A percentile compares a stretch with the other conserved stretches of the same genome.
phyloP scores from a whole-genome alignment of 1,284 basidiomycete genomes.

The Ustilago cynodontis region DNA sequence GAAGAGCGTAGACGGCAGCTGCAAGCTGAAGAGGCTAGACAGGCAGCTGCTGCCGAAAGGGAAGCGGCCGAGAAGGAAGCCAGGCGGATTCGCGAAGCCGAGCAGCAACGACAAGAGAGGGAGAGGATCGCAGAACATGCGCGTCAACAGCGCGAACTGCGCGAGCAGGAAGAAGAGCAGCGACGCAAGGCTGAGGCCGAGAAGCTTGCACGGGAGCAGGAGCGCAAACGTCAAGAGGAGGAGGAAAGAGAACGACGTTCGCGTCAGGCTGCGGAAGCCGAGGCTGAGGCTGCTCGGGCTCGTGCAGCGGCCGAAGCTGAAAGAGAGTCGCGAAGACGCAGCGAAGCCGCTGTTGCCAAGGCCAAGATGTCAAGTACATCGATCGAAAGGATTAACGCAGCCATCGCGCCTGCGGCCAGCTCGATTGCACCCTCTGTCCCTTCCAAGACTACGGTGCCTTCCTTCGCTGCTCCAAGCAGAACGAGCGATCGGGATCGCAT shows the following conservation, averaged over 20 bases:
- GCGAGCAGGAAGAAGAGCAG: constrained; percentile 37
- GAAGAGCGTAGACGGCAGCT: constrained; percentile 29
- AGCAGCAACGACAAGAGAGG: constrained; percentile 39
- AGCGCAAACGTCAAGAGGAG: constrained; percentile 22
- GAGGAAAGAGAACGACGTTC: constrained; percentile 14
- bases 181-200: constrained; percentile 24
- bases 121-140: constrained; percentile 40
- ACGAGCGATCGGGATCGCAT: constrained; percentile 39
- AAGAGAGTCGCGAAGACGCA: constrained; percentile 13
- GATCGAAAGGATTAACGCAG: constrained; percentile 22
- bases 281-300: constrained; percentile 12
- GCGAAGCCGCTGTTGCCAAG: constrained; percentile 5
- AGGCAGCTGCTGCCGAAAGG: constrained; percentile 33
- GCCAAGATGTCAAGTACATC: constrained; percentile 6
- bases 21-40: constrained; percentile 30
- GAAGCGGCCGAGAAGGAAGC: constrained; percentile 22
- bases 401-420: constrained; percentile 10
- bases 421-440: constrained; percentile 34
- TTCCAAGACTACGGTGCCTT: constrained; percentile 27
- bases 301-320: constrained; percentile 4
- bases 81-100: constrained; percentile 10
- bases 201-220: constrained; percentile 16
- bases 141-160: constrained; percentile 25
- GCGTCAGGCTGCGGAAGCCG: constrained; percentile 21
- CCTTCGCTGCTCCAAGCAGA: constrained; percentile 21